Percentiles rank a stretch among this genome's conserved stretches.
phyloP scores from a whole-genome alignment of 495 filamentous ascomycete species.

The Daldinia vernicosa region DNA sequence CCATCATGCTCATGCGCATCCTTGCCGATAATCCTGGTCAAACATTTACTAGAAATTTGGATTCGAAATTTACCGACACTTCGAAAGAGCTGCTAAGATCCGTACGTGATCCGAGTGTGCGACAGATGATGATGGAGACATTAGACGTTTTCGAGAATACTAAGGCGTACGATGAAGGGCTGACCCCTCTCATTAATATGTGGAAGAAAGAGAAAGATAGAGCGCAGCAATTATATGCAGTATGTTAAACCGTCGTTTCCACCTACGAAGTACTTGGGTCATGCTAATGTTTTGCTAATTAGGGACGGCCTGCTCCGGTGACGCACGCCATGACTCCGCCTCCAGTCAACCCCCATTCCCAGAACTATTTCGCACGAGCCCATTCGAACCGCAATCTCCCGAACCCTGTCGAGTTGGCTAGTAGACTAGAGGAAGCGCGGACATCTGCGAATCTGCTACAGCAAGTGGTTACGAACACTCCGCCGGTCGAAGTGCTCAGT shows the following conservation, averaged over 20 bases:
- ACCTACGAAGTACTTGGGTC: background rate
- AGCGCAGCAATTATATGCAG: slow-evolving; percentile 55
- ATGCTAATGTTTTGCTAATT: slow-evolving; percentile 12
- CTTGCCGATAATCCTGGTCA: slow-evolving; percentile 89
- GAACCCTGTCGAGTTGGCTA: slow-evolving; percentile 78
- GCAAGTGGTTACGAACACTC: slow-evolving; percentile 86
- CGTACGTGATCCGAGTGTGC: slow-evolving; percentile 71
- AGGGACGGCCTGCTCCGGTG: slow-evolving; percentile 42
- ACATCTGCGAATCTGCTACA: slow-evolving; percentile 89
- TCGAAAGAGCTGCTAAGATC: slow-evolving; percentile 79
- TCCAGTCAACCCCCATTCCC: slow-evolving; percentile 42
- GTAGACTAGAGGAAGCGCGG: slow-evolving; percentile 85
- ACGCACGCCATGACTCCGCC: slow-evolving; percentile 40
- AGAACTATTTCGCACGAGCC: slow-evolving; percentile 55
- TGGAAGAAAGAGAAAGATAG: slow-evolving; percentile 88
- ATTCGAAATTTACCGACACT: slow-evolving; percentile 77
- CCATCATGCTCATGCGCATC: slow-evolving; percentile 95
- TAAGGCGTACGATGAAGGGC: slow-evolving; percentile 76
- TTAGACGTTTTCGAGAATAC: slow-evolving; percentile 74
- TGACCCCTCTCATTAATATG: slow-evolving; percentile 74
- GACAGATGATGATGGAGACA: slow-evolving; percentile 86
- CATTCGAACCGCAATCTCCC: slow-evolving; percentile 67
- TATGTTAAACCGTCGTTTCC: slow-evolving; percentile 36
- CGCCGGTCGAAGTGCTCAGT: slow-evolving; percentile 73
- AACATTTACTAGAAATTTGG: slow-evolving; percentile 87